A percentile compares a stretch with the other conserved stretches of the same genome.
Conservation (phyloP, 2,329 filamentous ascomycete species). For the Neospermospora avenae region DNA sequence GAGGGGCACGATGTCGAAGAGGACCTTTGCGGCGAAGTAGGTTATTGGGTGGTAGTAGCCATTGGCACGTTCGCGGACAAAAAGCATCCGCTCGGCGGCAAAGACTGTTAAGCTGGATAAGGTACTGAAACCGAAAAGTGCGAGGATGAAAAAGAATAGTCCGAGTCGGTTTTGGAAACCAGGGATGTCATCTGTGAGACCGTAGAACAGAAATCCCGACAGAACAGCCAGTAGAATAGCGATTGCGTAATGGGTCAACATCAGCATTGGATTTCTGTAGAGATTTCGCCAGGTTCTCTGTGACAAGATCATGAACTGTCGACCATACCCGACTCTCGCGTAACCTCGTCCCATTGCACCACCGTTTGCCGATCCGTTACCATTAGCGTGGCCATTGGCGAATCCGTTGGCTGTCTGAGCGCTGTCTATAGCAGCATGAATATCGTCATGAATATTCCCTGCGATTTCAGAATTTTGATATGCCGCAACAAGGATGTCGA, state of each 20-base stretch:
- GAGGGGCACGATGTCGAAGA: conserved; percentile 97
- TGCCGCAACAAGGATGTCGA: conserved; percentile 75
- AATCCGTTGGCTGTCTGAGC: conserved; percentile 66
- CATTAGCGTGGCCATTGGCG: conserved; percentile 50
- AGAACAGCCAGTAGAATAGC: conserved; percentile 92
- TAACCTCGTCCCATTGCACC: conserved; percentile 74
- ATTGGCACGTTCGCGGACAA: conserved; percentile 90
- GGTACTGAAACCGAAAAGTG: conserved; percentile 94
- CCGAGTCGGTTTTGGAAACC: conserved; percentile 97
- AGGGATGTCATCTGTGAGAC: conserved; percentile 89
- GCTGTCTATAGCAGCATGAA: conserved; percentile 61
- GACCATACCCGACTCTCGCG: conserved; percentile 70
- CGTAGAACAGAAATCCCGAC: conserved; percentile 94
- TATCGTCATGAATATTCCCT: conserved; percentile 70
- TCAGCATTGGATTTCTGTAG: conserved; percentile 95
- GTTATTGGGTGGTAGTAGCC: conserved; percentile 93
- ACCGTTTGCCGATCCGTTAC: conserved; percentile 47
- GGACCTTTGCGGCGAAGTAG: conserved; percentile 92
- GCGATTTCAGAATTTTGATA: conserved; percentile 80
- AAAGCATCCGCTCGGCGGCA: conserved; percentile 83
- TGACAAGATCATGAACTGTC: conserved; percentile 88
- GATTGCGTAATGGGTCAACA: conserved; percentile 98
- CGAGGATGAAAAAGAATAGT: conserved; percentile 95
- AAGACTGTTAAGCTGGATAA: conserved; percentile 93
- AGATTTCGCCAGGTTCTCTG: conserved; percentile 94